phyloP scores from a whole-genome alignment of 208 protist species.

The Trypanosoma avium region DNA sequence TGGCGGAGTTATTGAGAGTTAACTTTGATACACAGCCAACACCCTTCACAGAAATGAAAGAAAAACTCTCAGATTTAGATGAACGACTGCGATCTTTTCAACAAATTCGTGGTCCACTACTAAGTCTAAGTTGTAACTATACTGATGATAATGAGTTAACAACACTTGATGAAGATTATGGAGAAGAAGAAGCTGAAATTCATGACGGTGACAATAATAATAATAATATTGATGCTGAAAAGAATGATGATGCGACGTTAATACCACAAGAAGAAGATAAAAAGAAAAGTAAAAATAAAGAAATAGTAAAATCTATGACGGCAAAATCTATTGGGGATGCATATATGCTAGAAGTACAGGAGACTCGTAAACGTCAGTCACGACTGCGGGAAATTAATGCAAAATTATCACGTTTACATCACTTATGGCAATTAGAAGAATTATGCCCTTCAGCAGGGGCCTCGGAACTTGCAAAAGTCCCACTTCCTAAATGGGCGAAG shows the following conservation, averaged over 20 bases:
- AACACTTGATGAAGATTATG: neutral
- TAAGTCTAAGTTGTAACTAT: too few species aligned
- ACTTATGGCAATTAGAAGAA: slow-evolving; percentile 22
- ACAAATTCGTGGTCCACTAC: slow-evolving; percentile 20
- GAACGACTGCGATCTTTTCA: slow-evolving; percentile 33
- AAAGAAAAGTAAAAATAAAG: neutral
- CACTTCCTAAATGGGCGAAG: slow-evolving; percentile 33
- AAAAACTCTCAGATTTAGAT: slow-evolving; percentile 16
- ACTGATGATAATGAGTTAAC: neutral
- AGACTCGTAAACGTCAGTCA: slow-evolving; percentile 12
- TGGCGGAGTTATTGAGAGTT: slow-evolving; percentile 38
- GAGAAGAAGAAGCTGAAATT: neutral
- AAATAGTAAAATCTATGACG: neutral
- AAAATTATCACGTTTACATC: slow-evolving; percentile 32
- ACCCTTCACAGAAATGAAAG: slow-evolving; percentile 15
- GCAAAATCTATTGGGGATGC: slow-evolving; percentile 37
- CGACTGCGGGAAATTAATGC: slow-evolving; percentile 41
- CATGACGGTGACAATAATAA: slow-evolving; percentile 16
- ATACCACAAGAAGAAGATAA: neutral
- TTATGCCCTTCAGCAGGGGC: slow-evolving; percentile 20
- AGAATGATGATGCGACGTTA: neutral
- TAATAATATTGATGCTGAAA: neutral
- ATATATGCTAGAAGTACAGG: slow-evolving; percentile 39
- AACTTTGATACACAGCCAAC: slow-evolving; percentile 14
- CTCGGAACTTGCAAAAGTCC: slow-evolving; percentile 24